Evolutionary conservation across 2,329 filamentous ascomycete species (phyloP).

Genomic region (Acephala macrosclerotiorum): DNA sequence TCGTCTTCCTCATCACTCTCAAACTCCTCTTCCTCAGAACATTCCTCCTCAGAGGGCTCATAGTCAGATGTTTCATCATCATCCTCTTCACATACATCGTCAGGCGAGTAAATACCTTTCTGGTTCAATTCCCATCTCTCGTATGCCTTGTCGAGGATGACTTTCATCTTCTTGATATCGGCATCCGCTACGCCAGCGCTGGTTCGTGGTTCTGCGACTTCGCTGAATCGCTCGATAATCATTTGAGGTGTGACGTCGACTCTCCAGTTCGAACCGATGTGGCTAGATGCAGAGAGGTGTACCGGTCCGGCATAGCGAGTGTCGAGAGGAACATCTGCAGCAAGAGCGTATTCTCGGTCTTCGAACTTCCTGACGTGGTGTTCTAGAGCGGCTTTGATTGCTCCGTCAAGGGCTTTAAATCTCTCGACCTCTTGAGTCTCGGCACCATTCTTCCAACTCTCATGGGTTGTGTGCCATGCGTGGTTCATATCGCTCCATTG

Average conservation of each 20-base stretch:
- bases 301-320: neutral
- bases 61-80: slow-evolving; percentile 26
- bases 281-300: neutral
- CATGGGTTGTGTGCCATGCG: neutral
- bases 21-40: slow-evolving; percentile 19
- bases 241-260: slow-evolving; percentile 10
- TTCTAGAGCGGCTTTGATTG: neutral
- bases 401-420: slow-evolving; percentile 11
- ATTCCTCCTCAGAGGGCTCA: slow-evolving; percentile 14
- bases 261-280: slow-evolving; percentile 11
- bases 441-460: neutral
- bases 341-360: slow-evolving; percentile 11
- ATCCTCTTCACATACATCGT: slow-evolving; percentile 17
- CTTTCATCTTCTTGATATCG: slow-evolving; percentile 11
- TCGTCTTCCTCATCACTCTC: slow-evolving; percentile 26
- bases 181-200: neutral
- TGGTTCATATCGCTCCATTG: neutral
- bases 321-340: slow-evolving; percentile 10
- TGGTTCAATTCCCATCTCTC: slow-evolving; percentile 8
- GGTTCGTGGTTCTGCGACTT: neutral
- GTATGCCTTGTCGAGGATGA: slow-evolving; percentile 10
- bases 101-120: slow-evolving; percentile 5
- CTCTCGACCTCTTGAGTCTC: neutral
- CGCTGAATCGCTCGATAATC: slow-evolving; percentile 16
- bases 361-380: slow-evolving; percentile 2